Base-by-base conservation (phyloP, 2,329 filamentous ascomycete genomes). In the Chaetomium strumarium region DNA sequence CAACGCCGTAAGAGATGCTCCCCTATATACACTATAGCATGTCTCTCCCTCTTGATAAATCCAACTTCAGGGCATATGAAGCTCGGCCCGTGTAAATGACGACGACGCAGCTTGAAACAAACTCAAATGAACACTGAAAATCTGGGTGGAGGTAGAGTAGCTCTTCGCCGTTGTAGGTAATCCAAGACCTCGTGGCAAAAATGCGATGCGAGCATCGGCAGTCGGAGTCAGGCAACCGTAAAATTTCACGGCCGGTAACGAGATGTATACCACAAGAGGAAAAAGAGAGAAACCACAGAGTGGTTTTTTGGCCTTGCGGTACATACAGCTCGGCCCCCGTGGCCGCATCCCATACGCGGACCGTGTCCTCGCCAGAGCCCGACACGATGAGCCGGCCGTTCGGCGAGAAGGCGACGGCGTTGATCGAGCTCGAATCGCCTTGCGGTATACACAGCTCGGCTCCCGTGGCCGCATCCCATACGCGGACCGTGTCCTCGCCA, bases 71-170 rank as follows among this genome's bases (percentile, higher is more conserved):
- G n/a, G n/a, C n/a, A n/a, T n/a, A n/a, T n/a, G n/a, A n/a, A n/a
- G n/a, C n/a, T n/a, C n/a, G n/a, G n/a, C n/a, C n/a, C n/a, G n/a
- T n/a, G n/a, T n/a, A n/a, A n/a, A n/a, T n/a, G n/a, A n/a, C n/a
- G n/a, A n/a, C n/a, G n/a, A n/a, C n/a, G n/a, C n/a, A n/a, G n/a
- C n/a, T n/a, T n/a, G n/a, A n/a, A n/a, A n/a, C n/a, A 24, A 24
- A 24, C 4, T 7, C 24, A 24, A 24, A 34, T 34, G 29, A 45
- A n/a, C 20, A 6, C 10, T 34, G 42, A 34, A 34, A 34, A 29
- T 45, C 42, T 34, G 30, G 42, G 42, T 45, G 30, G 30, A 45
- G 42, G 42, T 45, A 34, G 42, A 45, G 42, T 34, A 45, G 42
- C 2, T 34, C 42, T 33, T 33, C 16, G n/a, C 30, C 29, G 19